Conservation (phyloP, 352 stramenopile genomes). For the Globisporangium sylvaticum region DNA sequence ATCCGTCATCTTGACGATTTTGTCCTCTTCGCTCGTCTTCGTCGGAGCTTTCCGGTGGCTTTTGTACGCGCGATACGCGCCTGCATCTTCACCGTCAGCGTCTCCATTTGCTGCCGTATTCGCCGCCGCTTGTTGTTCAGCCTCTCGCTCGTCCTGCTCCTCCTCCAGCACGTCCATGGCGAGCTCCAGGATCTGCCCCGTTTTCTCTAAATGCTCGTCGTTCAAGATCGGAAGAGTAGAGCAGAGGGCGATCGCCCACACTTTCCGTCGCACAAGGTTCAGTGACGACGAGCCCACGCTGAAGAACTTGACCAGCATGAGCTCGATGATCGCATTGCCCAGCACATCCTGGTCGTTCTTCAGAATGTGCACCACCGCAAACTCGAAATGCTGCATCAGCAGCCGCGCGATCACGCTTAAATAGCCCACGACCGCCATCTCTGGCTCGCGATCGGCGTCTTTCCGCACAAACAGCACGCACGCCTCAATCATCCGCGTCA, state of each 20-base stretch:
- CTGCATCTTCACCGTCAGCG: constrained; percentile 5
- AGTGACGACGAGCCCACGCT: constrained; percentile 57
- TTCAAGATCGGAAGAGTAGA: constrained; percentile 34
- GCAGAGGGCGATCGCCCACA: constrained; percentile 63
- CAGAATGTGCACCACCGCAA: constrained; percentile 43
- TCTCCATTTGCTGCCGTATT: background rate
- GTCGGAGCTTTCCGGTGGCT: constrained; percentile 32
- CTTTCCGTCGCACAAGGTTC: constrained; percentile 49
- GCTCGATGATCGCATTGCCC: constrained; percentile 35
- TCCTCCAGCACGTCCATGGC: constrained; percentile 67
- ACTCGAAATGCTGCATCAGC: constrained; percentile 42
- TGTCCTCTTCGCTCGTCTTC: constrained; percentile 27
- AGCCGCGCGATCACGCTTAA: constrained; percentile 54
- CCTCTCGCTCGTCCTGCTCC: constrained; percentile 37
- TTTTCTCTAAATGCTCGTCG: constrained; percentile 43
- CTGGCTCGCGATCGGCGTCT: constrained; percentile 36
- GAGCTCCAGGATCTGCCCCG: constrained; percentile 66
- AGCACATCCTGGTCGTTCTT: constrained; percentile 33
- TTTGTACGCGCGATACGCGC: constrained; percentile 54
- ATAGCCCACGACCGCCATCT: constrained; percentile 61
- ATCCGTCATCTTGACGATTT: constrained; percentile 31
- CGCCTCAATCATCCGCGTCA: constrained; percentile 41
- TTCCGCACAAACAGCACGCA: constrained; percentile 43
- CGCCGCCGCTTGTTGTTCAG: constrained; percentile 1
- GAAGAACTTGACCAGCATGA: constrained; percentile 75